phyloP scores from a whole-genome alignment of 352 stramenopile species.

The Phytopythium litorale region DNA sequence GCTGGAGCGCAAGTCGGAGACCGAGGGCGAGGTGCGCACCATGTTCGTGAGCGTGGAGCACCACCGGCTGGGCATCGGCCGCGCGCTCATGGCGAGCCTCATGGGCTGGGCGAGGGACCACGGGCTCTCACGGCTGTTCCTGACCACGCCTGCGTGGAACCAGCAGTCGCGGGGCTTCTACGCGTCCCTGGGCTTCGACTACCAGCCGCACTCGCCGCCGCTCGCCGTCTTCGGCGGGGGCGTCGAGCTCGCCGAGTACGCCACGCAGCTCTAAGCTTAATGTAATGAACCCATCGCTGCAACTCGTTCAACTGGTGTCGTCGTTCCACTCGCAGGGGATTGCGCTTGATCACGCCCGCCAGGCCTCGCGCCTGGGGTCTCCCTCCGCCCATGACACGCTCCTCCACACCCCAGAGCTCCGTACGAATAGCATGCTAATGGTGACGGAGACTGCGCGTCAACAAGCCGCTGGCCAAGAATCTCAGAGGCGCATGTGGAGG shows the following conservation, averaged over 20 bases:
- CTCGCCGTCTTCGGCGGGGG: constrained; percentile 13
- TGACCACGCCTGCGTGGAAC: constrained; percentile 18
- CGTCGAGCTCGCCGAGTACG: constrained; percentile 15
- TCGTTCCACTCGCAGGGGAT: too few relatives aligned
- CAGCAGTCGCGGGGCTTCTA: constrained; percentile 15
- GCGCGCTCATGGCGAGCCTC: constrained; percentile 15
- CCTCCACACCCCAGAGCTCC: too few relatives aligned
- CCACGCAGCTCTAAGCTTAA: constrained; percentile 16
- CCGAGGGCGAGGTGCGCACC: constrained; percentile 16
- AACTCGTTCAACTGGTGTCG: too few relatives aligned
- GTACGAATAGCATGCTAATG: too few relatives aligned
- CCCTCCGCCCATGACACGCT: too few relatives aligned
- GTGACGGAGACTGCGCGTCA: too few relatives aligned
- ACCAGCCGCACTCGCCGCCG: constrained; percentile 9
- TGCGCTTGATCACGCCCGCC: too few relatives aligned
- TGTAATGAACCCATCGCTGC: too few relatives aligned
- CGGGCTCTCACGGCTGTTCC: constrained; percentile 13
- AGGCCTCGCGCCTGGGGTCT: too few relatives aligned
- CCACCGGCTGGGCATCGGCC: constrained; percentile 18
- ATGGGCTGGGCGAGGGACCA: constrained; percentile 14
- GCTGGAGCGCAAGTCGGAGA: constrained; percentile 12
- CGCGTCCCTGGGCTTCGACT: constrained; percentile 15
- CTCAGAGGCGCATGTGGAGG: too few relatives aligned
- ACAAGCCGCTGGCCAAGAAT: too few relatives aligned
- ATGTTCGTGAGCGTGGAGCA: constrained; percentile 22